phyloP scores from a whole-genome alignment of 768 basidiomycete genomes.

The Serendipita sp. region DNA sequence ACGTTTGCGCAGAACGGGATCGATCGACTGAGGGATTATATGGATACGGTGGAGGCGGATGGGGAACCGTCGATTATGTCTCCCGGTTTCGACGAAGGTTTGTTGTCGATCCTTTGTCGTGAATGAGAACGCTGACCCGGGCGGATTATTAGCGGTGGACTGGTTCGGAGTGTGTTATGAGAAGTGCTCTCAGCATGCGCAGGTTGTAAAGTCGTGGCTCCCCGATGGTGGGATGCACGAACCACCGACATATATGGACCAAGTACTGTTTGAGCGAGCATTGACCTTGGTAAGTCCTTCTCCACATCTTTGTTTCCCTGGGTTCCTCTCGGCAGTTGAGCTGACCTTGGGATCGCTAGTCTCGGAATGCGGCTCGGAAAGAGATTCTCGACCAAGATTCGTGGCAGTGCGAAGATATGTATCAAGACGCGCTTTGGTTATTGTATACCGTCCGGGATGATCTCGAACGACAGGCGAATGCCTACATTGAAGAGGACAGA shows the following conservation, averaged over 20 bases:
- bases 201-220: conserved; percentile 75
- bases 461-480: conserved; percentile 62
- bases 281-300: conserved; percentile 51
- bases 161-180: conserved; percentile 94
- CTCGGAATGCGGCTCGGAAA: conserved; percentile 80
- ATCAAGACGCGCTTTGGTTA: conserved; percentile 91
- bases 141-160: conserved; percentile 37
- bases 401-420: conserved; percentile 81
- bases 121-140: not conserved
- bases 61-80: conserved; percentile 53
- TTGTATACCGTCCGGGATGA: conserved; percentile 87
- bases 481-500: conserved; percentile 71
- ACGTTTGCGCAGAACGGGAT: conserved; percentile 89
- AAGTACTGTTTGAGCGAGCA: conserved; percentile 85
- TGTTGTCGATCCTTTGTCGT: conserved; percentile 13
- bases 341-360: conserved; percentile 44
- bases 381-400: conserved; percentile 70
- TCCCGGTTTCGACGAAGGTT: conserved; percentile 69
- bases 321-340: not conserved
- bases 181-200: conserved; percentile 85
- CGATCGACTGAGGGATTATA: conserved; percentile 58
- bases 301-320: not conserved
- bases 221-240: conserved; percentile 64
- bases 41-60: conserved; percentile 56
- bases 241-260: conserved; percentile 72